Evolutionary conservation across 2,329 filamentous ascomycete genomes (phyloP), one percentile per base, ranked within the genome.

Genomic region (Intubia oerlemansii): DNA sequence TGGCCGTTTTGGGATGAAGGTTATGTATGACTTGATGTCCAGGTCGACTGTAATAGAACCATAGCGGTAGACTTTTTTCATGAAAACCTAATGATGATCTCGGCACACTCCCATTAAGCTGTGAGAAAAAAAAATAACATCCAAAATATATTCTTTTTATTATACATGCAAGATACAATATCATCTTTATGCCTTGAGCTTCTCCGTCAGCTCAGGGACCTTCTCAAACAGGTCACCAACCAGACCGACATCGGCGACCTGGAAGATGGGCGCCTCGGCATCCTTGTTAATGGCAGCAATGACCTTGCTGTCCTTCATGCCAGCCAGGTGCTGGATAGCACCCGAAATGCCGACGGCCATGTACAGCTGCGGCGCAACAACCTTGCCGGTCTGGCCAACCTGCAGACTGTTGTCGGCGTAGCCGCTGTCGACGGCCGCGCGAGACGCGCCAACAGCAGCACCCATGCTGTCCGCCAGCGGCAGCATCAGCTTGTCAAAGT

Each of bases 241-340:
- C 29, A 98, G 58, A 10, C 88, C 88, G 30, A 95, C 82, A 52
- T 98, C 88, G 5, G 88, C 88, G 34, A 98, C 71, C 54, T 98
- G 88, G 63, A 98, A 98, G 42, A 98, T 98, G 17, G 88, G 88
- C 32, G 88, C 88, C 52, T 98, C 88, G 5, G 72, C 60, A 46
- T 98, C 88, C 59, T 98, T 98, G 63, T 98, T 98, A 47, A 98
- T 95, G 10, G 81, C 81, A 14, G 85, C 88, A 56, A 98, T 98
- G 34, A 98, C 88, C 60, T 98, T 98, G 60, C 82, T 93, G 48
- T 98, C 88, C 66, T 98, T 98, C 88, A 98, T 98, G 47, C 88
- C 88, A 18, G 88, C 88, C 53, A 98, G 54, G 60, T 98, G 88
- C 56, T 98, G 88, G 42, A 98, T 98, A 14, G 88, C 88, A 30